Conservation (phyloP, 2,329 filamentous ascomycete genomes). For the Penicillium thymicola region DNA sequence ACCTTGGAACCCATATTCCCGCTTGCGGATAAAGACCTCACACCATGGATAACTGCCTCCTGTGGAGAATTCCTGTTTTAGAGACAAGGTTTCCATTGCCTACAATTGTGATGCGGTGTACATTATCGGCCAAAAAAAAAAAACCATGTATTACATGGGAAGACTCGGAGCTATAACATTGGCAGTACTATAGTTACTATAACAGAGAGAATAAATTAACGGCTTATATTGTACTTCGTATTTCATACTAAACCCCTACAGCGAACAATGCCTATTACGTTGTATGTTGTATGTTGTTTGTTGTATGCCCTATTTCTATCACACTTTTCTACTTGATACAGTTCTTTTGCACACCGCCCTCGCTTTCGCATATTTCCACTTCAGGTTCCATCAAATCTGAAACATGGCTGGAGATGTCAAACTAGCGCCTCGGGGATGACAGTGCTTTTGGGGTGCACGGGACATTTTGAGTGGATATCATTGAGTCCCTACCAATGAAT, state of each 20-base stretch:
- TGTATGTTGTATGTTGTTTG: background rate
- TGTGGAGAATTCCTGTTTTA: conserved; percentile 13
- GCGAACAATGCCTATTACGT: background rate
- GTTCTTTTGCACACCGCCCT: background rate
- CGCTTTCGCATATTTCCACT: background rate
- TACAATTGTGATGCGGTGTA: conserved; percentile 7
- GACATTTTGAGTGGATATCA: background rate
- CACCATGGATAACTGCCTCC: conserved; percentile 1
- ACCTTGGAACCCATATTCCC: conserved; percentile 1
- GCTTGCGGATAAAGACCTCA: background rate
- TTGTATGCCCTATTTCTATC: background rate
- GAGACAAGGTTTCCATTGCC: conserved; percentile 8
- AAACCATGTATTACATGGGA: conserved; percentile 5
- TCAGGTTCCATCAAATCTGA: conserved; percentile 15
- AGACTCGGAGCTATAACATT: background rate
- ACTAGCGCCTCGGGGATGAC: conserved; percentile 17
- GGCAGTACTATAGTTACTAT: background rate
- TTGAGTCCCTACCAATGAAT: background rate
- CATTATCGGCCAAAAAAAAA: background rate
- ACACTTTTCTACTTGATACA: background rate
- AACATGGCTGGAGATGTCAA: conserved; percentile 20
- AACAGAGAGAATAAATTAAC: background rate
- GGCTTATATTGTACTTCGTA: background rate
- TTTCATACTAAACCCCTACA: background rate
- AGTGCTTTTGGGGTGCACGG: conserved; percentile 10